Conservation (phyloP, 2,329 filamentous ascomycete genomes). For the Trichoderma citrinoviride region DNA sequence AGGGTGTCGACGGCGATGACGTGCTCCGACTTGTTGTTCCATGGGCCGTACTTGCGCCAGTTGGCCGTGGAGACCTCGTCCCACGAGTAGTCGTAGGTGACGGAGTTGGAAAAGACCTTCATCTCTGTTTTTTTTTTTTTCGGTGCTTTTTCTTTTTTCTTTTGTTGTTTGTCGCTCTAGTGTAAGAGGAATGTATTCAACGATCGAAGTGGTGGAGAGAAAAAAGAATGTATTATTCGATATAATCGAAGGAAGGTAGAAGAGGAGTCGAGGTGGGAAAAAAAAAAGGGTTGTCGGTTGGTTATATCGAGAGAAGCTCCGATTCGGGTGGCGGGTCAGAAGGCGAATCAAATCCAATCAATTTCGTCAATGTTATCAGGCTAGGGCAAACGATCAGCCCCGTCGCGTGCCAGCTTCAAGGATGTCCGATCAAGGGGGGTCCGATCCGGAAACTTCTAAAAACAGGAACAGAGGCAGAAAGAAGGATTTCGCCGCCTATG, state of each 20-base stretch:
- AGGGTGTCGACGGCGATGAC: constrained; percentile 94
- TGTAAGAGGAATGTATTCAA: too few relatives aligned
- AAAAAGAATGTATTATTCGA: background rate
- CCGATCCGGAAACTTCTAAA: background rate
- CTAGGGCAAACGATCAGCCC: constrained; percentile 18
- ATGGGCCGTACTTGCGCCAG: constrained; percentile 98
- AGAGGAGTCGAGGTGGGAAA: background rate
- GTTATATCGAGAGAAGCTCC: constrained; percentile 19
- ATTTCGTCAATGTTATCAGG: constrained; percentile 15
- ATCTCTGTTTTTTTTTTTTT: constrained; percentile 50
- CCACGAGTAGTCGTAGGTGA: constrained; percentile 97
- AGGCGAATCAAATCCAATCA: constrained; percentile 21
- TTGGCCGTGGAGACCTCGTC: constrained; percentile 96
- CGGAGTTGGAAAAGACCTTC: constrained; percentile 91
- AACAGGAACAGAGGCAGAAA: background rate
- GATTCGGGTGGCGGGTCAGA: constrained; percentile 21
- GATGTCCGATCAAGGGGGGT: background rate
- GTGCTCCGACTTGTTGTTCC: constrained; percentile 98
- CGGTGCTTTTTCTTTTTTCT: background rate
- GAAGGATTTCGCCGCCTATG: background rate
- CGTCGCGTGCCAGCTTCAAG: constrained; percentile 16
- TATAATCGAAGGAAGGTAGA: background rate
- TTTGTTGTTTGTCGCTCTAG: too few relatives aligned
- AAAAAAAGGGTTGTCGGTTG: background rate
- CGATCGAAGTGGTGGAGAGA: background rate